Evolutionary conservation across 345 rosid species (phyloP).

Genomic region (Camelina hispida): DNA sequence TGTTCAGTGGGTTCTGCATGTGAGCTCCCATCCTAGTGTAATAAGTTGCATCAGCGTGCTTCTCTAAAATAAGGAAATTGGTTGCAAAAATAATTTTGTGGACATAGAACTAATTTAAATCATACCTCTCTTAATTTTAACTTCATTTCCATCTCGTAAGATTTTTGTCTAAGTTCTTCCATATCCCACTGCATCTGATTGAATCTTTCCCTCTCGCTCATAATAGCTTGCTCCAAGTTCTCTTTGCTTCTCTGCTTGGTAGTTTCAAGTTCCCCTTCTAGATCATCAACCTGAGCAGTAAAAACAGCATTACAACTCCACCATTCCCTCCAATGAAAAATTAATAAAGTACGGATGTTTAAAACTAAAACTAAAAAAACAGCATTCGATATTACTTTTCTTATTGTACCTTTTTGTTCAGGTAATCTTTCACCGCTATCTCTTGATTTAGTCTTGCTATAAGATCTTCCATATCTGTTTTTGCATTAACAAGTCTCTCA

Average conservation of each 20-base stretch:
- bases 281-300: conserved; percentile 75
- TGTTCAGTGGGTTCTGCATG: conserved; percentile 48
- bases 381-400: conserved; percentile 10
- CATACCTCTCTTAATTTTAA: conserved; percentile 75
- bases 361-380: neutral
- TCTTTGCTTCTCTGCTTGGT: conserved; percentile 89
- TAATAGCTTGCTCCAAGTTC: conserved; percentile 85
- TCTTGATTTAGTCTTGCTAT: conserved; percentile 90
- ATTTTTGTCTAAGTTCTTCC: conserved; percentile 88
- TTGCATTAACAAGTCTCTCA: conserved; percentile 78
- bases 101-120: conserved; percentile 8
- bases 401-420: conserved; percentile 77
- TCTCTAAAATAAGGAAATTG: conserved; percentile 12
- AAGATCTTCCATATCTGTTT: conserved; percentile 98
- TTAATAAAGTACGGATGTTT: neutral
- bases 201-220: conserved; percentile 82
- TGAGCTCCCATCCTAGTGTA: conserved; percentile 63
- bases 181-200: conserved; percentile 99
- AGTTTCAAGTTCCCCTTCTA: conserved; percentile 93
- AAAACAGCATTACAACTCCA: conserved; percentile 29
- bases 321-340: conserved; percentile 4
- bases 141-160: conserved; percentile 90
- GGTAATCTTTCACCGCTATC: conserved; percentile 86
- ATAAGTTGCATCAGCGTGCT: conserved; percentile 32
- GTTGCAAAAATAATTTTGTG: neutral